Evolutionary conservation across 2,329 filamentous ascomycete genomes (phyloP).

Genomic region (Botrytis porri): DNA sequence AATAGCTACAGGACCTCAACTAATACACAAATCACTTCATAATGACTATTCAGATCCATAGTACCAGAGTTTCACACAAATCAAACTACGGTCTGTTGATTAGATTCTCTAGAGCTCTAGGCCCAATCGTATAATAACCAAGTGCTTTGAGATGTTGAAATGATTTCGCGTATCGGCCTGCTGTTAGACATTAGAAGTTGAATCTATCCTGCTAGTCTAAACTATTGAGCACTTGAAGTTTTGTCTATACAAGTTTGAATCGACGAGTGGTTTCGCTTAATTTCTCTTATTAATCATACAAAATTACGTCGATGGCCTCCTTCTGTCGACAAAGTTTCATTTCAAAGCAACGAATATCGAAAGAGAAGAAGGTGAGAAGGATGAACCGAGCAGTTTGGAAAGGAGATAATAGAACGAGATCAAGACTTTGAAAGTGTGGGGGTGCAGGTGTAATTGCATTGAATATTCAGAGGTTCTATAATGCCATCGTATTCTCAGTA

Average conservation of each 20-base stretch:
- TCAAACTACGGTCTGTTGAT: neutral
- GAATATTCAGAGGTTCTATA: neutral
- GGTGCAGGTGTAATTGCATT: neutral
- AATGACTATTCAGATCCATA: neutral
- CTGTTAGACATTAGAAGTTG: fast-evolving
- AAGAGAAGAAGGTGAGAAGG: too few species aligned
- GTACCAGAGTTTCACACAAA: neutral
- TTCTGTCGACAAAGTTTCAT: neutral
- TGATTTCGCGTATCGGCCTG: neutral
- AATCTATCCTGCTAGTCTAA: neutral
- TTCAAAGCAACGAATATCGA: too few species aligned
- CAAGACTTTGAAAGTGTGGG: neutral
- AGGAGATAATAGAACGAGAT: neutral
- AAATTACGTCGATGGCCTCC: neutral
- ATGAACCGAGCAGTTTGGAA: neutral
- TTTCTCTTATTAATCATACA: neutral
- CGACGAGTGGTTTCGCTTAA: neutral
- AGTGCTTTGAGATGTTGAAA: neutral
- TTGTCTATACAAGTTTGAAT: neutral
- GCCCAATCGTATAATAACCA: neutral
- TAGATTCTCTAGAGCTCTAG: neutral
- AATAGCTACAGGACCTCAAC: neutral
- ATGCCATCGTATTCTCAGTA: neutral
- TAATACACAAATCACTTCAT: neutral
- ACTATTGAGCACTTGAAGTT: neutral